Evolutionary conservation across 1,284 basidiomycete genomes (phyloP), one percentile per base, ranked within the genome.

Genomic region (Rugosomyces carneus): DNA sequence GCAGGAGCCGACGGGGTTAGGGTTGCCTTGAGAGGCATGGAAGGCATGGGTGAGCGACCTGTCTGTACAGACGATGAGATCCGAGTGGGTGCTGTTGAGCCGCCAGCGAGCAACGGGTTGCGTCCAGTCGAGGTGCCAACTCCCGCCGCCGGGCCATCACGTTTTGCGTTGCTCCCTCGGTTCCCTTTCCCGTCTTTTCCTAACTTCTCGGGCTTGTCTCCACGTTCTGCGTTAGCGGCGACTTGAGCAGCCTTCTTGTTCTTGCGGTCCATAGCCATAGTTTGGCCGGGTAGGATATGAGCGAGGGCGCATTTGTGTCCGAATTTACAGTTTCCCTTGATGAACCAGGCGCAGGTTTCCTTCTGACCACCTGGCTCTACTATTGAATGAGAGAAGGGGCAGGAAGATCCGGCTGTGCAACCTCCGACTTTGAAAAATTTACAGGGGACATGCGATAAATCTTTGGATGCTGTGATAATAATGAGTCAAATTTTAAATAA

Each of bases 261-360:
- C 75, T 96, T 95, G 54, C 94, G 75, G 64, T 99, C 95, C 91
- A 97, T 96, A 9, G 87, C 80, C 81, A 93, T 84, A 54, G 80
- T 86, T 69, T 98, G 94, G 3, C 94, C 95, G 2, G 94, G 94
- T 2, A 95, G 75, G 44, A 98, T 76, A 62, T 98, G 95, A 1
- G 93, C 93, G 26, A 94, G 78, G 3, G 93, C 92, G 57, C 94
- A 97, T 62, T 97, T 97, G 73, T 97, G 93, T 7, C 89, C 94
- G 60, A 98, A 98, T 68, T 95, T 95, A 77, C 95, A 99, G 68
- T 91, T 95, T 2, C 95, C 92, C 66, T 90, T 90, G 47, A 90
- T 74, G 59, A 86, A 99, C 93, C 93, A 98, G 38, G 93, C 86
- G 62, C 95, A 99, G 41, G 89, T 78, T 58, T 95, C 92, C 65